phyloP scores from a whole-genome alignment of 768 basidiomycete species.

The Pleurotus eryngii region DNA sequence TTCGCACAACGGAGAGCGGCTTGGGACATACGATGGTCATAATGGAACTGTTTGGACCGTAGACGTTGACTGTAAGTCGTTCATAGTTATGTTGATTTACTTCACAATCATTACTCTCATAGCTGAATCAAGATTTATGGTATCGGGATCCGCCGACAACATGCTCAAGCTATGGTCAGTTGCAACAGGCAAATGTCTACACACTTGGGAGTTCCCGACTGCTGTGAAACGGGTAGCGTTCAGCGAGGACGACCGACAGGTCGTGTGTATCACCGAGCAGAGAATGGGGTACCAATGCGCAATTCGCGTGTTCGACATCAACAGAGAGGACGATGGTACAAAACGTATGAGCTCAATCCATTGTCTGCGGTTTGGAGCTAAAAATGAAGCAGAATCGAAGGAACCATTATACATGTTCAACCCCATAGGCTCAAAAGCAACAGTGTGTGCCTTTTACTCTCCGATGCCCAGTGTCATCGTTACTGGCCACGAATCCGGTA shows the following conservation, averaged over 20 bases:
- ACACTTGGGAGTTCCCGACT: conserved; percentile 96
- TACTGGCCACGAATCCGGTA: conserved; percentile 96
- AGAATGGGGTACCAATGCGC: conserved; percentile 92
- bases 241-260: conserved; percentile 76
- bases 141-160: conserved; percentile 95
- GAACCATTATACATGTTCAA: conserved; percentile 80
- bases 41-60: conserved; percentile 98
- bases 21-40: conserved; percentile 95
- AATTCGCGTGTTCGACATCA: conserved; percentile 86
- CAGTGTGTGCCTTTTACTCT: conserved; percentile 91
- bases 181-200: conserved; percentile 85
- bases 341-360: conserved; percentile 55
- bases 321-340: conserved; percentile 76
- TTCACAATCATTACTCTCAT: not conserved
- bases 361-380: not conserved
- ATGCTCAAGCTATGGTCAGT: conserved; percentile 89
- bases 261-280: conserved; percentile 96
- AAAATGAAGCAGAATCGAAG: conserved; percentile 52
- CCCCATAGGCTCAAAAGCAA: conserved; percentile 93
- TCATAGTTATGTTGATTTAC: not conserved
- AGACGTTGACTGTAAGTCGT: conserved; percentile 84
- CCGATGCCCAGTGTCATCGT: conserved; percentile 74
- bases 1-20: conserved; percentile 93
- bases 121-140: conserved; percentile 81
- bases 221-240: conserved; percentile 96